Evolutionary conservation across 148 eudicot species (phyloP), one percentile per base, ranked within the genome.

Genomic region (Polygonum maritimum): DNA sequence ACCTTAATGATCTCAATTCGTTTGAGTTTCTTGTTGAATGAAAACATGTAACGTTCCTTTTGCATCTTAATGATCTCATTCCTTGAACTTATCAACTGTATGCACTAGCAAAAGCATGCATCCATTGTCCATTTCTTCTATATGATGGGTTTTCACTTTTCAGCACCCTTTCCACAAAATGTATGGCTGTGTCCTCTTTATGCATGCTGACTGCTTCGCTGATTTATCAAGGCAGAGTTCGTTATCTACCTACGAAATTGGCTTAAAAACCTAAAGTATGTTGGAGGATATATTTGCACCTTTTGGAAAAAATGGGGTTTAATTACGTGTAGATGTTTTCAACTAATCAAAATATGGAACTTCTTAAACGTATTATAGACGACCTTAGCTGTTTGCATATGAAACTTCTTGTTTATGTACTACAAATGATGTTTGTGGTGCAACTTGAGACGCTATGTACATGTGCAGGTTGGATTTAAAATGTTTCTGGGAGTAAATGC

Each of bases 401-500:
- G 26, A 38, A 62, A 33, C 31, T 26, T 26, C 36, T 60, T 60
- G 38, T 9, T 60, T 60, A 10, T 60, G 67, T 26, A 10, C 11
- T 26, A 3, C 39, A 26, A 62, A 31, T 22, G 69, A 14, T 62
- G 69, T 16, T 62, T 67, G 36, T 2, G 6, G 69, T 26, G 9
- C 38, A 67, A 67, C 11, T 26, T 67, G 41, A 5, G 71, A 35
- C 19, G 11, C 45, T 35, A 5, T 16, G 15, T 5, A 1, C 5
- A 10, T 62, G 69, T 71, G 74, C 91, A 92, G 98, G 94, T 94
- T 70, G 98, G 96, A 16, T 84, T 94, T 74, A 94, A 94, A 87
- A 94, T 94, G 98, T 92, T 94, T 82, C 75, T 92, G 77, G 98
- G 96, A 63, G 91, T 92, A 80, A 87, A 91, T 78, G 97, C 97